Base-by-base conservation (phyloP, 148 eudicot genomes). In the Chenopodium formosanum region DNA sequence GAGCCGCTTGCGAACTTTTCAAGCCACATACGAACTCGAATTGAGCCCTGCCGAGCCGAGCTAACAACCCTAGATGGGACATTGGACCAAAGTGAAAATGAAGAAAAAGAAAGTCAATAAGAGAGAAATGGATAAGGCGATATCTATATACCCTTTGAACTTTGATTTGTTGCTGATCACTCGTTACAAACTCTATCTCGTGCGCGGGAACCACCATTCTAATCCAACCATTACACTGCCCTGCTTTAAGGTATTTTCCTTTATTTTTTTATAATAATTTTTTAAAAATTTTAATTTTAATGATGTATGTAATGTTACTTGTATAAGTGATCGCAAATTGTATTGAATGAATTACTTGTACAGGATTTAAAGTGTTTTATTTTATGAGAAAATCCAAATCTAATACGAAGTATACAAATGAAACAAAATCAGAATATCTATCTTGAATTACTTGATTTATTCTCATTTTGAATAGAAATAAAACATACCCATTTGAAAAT, bases 101-200 rank as follows among this genome's bases (percentile, higher is more conserved):
- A 50, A 50, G 29, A 20, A 73, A 73, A 34, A 73, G 4, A 20
- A 40, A 40, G 44, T 40, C 44, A 40, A 44, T 8, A 2, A 20
- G 23, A 37, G 50, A 3, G 63, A 14, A 48, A 67, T 67, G 73
- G 80, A 78, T 78, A 78, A 78, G 80, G 73, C 19, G 40, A 67
- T 65, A 44, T 27, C 7, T 3, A 25, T 31, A 31, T 1, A 3
- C 29, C 32, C 29, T 64, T 7, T 2, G 34, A 2, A 13, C 5
- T 13, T 34, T 63, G 22, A 0, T 53, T 1, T 2, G 62, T 4
- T 67, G 9, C 9, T 67, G 44, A 34, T 78, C 80, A 67, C 73
- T 66, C 80, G 64, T 78, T 78, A 27, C 34, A 78, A 78, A 31
- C 29, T 44, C 80, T 78, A 19, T 78, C 80, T 64, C 19, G 1